Conservation (phyloP, 768 basidiomycete species). For the Suillus decipiens region DNA sequence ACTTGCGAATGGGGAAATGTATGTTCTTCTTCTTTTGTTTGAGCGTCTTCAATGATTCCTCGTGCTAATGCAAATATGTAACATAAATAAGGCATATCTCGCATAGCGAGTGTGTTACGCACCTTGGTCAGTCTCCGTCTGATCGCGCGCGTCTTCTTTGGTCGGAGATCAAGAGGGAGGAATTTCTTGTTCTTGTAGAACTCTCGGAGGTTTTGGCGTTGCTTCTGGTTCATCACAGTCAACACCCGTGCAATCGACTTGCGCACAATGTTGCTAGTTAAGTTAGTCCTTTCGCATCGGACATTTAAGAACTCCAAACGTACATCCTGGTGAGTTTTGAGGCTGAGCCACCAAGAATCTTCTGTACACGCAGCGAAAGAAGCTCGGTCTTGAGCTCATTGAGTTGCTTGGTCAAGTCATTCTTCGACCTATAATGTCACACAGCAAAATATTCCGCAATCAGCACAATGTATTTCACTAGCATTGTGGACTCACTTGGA, state of each 20-base stretch:
- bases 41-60: slow-evolving; percentile 82
- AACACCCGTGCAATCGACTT: slow-evolving; percentile 98
- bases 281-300: not conserved
- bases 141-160: slow-evolving; percentile 99
- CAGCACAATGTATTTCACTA: not conserved
- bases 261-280: slow-evolving; percentile 83
- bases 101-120: slow-evolving; percentile 24
- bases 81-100: slow-evolving; percentile 6
- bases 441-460: slow-evolving; percentile 14
- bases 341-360: slow-evolving; percentile 94
- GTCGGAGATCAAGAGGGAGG: slow-evolving; percentile 94
- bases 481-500: slow-evolving; percentile 70
- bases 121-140: slow-evolving; percentile 92
- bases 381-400: slow-evolving; percentile 95
- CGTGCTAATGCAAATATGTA: slow-evolving; percentile 54
- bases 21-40: slow-evolving; percentile 93
- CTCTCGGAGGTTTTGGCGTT: slow-evolving; percentile 94
- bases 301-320: slow-evolving; percentile 30
- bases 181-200: slow-evolving; percentile 98
- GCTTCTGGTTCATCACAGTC: slow-evolving; percentile 99
- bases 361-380: slow-evolving; percentile 91
- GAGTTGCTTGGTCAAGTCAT: slow-evolving; percentile 94
- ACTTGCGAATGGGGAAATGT: slow-evolving; percentile 94
- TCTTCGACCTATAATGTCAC: slow-evolving; percentile 73
- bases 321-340: slow-evolving; percentile 98